Evolutionary conservation across 2,329 filamentous ascomycete species (phyloP), one percentile per base, ranked within the genome.

Genomic region (Penicillium aurantiogriseum): DNA sequence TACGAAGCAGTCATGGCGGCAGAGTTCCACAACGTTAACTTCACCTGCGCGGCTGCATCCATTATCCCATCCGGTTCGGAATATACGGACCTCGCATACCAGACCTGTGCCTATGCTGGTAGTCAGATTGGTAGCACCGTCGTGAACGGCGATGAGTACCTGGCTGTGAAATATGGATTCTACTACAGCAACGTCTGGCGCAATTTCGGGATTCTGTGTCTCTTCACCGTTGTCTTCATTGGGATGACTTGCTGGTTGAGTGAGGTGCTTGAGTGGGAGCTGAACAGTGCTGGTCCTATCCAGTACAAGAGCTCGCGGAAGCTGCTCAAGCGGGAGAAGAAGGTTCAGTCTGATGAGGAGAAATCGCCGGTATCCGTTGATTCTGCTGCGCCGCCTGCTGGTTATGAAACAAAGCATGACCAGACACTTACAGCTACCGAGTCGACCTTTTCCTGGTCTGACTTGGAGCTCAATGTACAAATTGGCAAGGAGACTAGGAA

Each of bases 171-270:
- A 7, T 88, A 81, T 69, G 77, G 79, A 15, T 74, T 71, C 61
- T 77, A 78, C 5, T 76, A 82, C 29, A 75, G 72, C n/a, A 76
- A 87, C 63, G 73, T 87, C 0, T 87, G 85, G 78, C 83, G 89
- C 3, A 90, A 92, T 68, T 90, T 89, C 66, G 89, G 87, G 15
- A 86, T 91, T 3, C 74, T 92, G 0, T 85, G 91, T 61, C 88
- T 86, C 0, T 92, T 90, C 62, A 82, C 85, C 0, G 76, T 89
- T 1, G 81, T 88, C 4, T 93, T 91, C 66, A 82, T 93, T 15
- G 65, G 84, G 3, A 71, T 90, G 21, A 92, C 88, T 0, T 83
- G 87, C 7, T 66, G 88, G 36, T 85, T 86, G 1, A 87, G 86
- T 33, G 89, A 92, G 65, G 63, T 83, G 0, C 79, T 91, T 65